Base-by-base conservation (phyloP, 106 monocot genomes). In the Iris macrosiphon region DNA sequence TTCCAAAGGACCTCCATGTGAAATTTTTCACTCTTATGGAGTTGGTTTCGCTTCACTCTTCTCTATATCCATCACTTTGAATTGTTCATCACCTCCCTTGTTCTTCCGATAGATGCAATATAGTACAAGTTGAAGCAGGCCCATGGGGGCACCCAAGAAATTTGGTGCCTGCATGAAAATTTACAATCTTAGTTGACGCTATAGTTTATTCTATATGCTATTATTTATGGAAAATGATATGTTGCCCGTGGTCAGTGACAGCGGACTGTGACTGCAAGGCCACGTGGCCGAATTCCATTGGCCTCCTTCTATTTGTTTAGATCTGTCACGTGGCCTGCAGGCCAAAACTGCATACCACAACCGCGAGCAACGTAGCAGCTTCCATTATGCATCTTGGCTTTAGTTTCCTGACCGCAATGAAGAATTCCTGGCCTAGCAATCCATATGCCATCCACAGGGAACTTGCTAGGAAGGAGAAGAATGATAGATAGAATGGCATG, bases 401-500 rank as follows among this genome's bases (percentile, higher is more conserved):
- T 0, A 46, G 24, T 18, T 57, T 16, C 30, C 68, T 10, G n/a
- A 83, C 83, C 58, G 83, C 83, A 13, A 79, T 54, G 44, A 83
- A 79, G 7, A 83, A 18, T 42, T 88, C 88, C 2, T 37, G 48
- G 23, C 75, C 62, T 23, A 88, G 20, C 25, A 83, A 35, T 33
- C 88, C 83, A 31, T 83, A 88, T 41, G 71, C 41, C 76, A 88
- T 56, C 88, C 88, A 88, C 13, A 79, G 54, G 45, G 79, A 66
- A 38, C 83, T 88, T 15, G 83, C 50, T 11, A 74, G 45, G 46
- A 79, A 83, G 25, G 88, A 70, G 67, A 89, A 83, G 61, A 89
- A 63, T 0, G 88, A 83, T 12, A 89, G 47, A 54, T 69, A 52
- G 66, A 89, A 89, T 4, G 88, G 88, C 88, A 89, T 89, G 67